Evolutionary conservation across 2,329 filamentous ascomycete genomes (phyloP).

Genomic region (Davidsoniella virescens): DNA sequence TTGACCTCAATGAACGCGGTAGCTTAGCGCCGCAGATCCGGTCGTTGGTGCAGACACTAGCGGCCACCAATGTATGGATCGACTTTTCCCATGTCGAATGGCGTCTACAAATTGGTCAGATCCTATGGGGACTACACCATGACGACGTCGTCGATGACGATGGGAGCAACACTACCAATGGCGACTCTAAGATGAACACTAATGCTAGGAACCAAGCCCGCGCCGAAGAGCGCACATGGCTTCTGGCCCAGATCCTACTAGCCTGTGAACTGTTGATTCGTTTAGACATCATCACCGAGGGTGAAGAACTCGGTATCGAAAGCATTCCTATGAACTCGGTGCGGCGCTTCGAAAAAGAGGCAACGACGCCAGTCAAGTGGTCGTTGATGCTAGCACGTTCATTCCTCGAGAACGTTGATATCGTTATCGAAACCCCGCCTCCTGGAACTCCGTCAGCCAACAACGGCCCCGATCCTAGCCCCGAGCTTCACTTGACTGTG

Average conservation of each 20-base stretch:
- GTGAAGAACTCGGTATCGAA: constrained; percentile 37
- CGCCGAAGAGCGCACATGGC: constrained; percentile 49
- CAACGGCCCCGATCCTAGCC: constrained; percentile 4
- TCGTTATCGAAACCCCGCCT: constrained; percentile 29
- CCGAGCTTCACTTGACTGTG: constrained; percentile 14
- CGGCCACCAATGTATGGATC: constrained; percentile 51
- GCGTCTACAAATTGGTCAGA: constrained; percentile 56
- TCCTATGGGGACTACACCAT: constrained; percentile 45
- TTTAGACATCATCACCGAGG: constrained; percentile 45
- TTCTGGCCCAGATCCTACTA: constrained; percentile 48
- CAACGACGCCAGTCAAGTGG: constrained; percentile 48
- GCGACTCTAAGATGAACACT: constrained; percentile 26
- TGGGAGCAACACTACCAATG: constrained; percentile 19
- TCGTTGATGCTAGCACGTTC: constrained; percentile 46
- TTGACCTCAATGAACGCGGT: constrained; percentile 41
- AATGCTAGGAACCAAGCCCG: constrained; percentile 16
- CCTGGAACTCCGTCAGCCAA: not conserved
- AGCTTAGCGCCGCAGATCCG: constrained; percentile 55
- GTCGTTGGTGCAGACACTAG: constrained; percentile 48
- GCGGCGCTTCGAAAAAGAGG: constrained; percentile 43
- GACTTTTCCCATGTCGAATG: constrained; percentile 62
- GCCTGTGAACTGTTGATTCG: constrained; percentile 49
- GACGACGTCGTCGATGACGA: constrained; percentile 38
- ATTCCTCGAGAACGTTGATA: constrained; percentile 52
- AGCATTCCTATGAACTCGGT: constrained; percentile 39